Base-by-base conservation (phyloP, 164 flowering plant species). In the Stephania yunnanensis region DNA sequence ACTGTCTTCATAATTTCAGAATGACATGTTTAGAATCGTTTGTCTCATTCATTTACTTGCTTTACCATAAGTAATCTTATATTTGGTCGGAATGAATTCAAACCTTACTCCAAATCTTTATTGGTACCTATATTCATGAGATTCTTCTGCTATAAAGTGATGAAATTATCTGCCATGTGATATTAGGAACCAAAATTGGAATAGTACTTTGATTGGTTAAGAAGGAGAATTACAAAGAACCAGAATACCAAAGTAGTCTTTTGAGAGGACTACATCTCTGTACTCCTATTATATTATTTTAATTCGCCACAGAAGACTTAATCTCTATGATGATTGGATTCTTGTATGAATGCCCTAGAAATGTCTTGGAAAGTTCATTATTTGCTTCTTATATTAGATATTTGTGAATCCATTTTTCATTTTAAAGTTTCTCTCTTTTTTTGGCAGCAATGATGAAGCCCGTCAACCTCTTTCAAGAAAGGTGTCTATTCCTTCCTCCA, bases 391-490 rank as follows among this genome's bases (percentile, higher is more conserved):
- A 9, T 30, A 7, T 29, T 29, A 2, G 7, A 17, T 11, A 7
- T 6, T 2, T 17, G 4, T 71, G 89, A 82, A 67, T 88, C 87
- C 81, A 85, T 84, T 81, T 20, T 53, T 19, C 48, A 31, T 29
- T 80, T 50, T 25, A 5, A 7, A 48, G 45, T 36, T 69, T 36
- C 42, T 36, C 42, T 36, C 42, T 36, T 55, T 55, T n/a, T 19
- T 76, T 46, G 55, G 77, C 86, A 94, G 98, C 84, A 91, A 88
- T 82, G 98, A 94, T 80, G 98, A 94, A 82, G 98, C 96, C 66
- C 82, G 98, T 50, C 98, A 92, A 73, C 98, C 98, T 73, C 89
- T 94, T 22, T 91, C 97, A 13, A 88, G 98, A 81, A 92, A 92
- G 87, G 90, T 94, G 52, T 88, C 98, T 46, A 72, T 94, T 75